Evolutionary conservation across 2,329 filamentous ascomycete species (phyloP).

Genomic region (Cladosporium sp.): DNA sequence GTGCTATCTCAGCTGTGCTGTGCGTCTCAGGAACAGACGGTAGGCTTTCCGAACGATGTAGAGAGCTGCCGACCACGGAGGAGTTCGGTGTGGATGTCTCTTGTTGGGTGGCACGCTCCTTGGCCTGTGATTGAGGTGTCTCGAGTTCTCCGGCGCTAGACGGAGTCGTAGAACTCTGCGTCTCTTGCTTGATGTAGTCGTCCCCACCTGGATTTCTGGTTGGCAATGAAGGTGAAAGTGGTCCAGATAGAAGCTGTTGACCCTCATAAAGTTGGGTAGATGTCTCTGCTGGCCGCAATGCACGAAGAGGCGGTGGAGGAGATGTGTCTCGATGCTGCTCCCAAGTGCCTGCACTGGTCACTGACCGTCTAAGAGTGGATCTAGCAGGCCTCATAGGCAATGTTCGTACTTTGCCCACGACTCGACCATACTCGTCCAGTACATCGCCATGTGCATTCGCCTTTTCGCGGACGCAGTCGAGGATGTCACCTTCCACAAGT

Average conservation of each 20-base stretch:
- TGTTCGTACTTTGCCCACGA: conserved; percentile 35
- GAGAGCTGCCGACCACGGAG: not conserved
- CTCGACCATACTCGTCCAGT: conserved; percentile 43
- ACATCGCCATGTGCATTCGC: conserved; percentile 46
- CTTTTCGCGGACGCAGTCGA: conserved; percentile 43
- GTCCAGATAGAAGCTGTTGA: not conserved
- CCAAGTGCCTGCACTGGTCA: not conserved
- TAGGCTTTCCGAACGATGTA: not conserved
- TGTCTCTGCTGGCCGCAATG: not conserved
- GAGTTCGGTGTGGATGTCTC: not conserved
- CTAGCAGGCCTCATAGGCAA: not conserved
- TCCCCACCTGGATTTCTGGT: not conserved
- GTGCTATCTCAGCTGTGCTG: not conserved
- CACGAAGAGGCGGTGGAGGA: not conserved
- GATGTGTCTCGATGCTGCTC: not conserved
- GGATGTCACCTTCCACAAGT: conserved; percentile 42
- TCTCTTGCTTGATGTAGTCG: not conserved
- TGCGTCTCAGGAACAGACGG: not conserved
- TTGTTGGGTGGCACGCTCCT: not conserved
- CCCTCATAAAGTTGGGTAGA: not conserved
- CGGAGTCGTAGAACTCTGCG: not conserved
- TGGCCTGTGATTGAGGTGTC: not conserved
- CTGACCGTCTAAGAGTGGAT: not conserved
- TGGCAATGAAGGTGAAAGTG: not conserved
- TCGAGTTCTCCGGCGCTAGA: not conserved